These are phyloP conservation scores for Phoma sp. DNA, from an alignment of 2,329 filamentous ascomycete species.

Conservation along the genomic window DNA sequence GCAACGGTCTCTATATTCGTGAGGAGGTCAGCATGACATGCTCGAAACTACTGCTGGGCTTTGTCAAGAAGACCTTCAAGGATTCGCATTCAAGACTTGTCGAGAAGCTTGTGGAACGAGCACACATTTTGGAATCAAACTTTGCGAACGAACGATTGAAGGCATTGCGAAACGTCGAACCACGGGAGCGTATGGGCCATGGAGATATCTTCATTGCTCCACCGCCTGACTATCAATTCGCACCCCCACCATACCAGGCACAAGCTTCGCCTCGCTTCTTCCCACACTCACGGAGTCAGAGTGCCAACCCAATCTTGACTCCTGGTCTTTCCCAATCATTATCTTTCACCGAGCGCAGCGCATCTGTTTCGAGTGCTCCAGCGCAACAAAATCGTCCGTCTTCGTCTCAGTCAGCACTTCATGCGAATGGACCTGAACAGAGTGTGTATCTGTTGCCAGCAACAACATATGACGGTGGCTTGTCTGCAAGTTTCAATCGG, in stretches of 20 bases:
- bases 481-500: conserved; percentile 16
- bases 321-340: conserved; percentile 29
- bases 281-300: conserved; percentile 28
- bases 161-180: conserved; percentile 37
- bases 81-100: conserved; percentile 76
- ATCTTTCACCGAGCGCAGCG: conserved; percentile 21
- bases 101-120: conserved; percentile 53
- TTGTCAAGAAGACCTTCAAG: conserved; percentile 83
- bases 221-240: conserved; percentile 39
- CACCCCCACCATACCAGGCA: conserved; percentile 13
- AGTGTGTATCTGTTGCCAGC: conserved; percentile 28
- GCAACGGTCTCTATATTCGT: conserved; percentile 76
- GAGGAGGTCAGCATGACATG: conserved; percentile 86
- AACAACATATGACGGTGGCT: conserved; percentile 29
- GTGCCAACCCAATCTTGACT: conserved; percentile 26
- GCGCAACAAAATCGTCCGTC: conserved; percentile 9
- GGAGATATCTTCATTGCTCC: conserved; percentile 45
- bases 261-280: conserved; percentile 20
- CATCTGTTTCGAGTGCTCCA: conserved; percentile 15
- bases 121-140: conserved; percentile 44
- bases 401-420: conserved; percentile 1
- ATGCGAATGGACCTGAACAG: conserved; percentile 16
- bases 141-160: conserved; percentile 44
- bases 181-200: conserved; percentile 41
- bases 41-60: conserved; percentile 75